These are phyloP conservation scores for Saturnispora serradocipensis DNA, from an alignment of 805 yeast genomes.

Conservation along the genomic window DNA sequence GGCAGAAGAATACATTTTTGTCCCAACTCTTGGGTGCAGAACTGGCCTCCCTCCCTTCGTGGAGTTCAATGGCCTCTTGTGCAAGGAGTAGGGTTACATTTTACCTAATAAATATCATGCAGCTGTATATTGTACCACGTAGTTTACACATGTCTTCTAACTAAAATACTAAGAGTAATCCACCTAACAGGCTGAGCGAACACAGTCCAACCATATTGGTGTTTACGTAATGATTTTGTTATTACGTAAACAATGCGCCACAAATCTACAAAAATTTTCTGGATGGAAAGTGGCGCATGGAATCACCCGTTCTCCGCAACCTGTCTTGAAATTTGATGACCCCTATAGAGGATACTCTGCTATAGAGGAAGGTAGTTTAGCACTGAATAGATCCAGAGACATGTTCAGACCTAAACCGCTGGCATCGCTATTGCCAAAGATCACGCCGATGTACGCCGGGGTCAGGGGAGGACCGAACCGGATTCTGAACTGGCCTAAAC, in stretches of 20 bases:
- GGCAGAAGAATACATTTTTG: neutral
- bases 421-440: conserved; percentile 16
- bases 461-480: conserved; percentile 54
- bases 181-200: no score
- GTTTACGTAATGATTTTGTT: no score
- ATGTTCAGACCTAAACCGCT: conserved; percentile 7
- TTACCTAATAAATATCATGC: no score
- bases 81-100: conserved; percentile 9
- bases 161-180: no score
- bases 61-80: conserved; percentile 9
- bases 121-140: no score
- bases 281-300: neutral
- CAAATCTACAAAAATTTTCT: neutral
- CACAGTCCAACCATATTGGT: no score
- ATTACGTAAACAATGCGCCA: neutral
- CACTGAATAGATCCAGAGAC: neutral
- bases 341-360: neutral
- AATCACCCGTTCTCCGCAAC: neutral
- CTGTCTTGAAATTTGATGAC: neutral
- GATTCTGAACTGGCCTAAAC: conserved; percentile 59
- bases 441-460: conserved; percentile 42
- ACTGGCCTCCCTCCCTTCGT: conserved; percentile 9
- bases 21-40: conserved; percentile 10
- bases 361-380: neutral
- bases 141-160: no score